Conservation (phyloP, 257 asterid species). For the Linderniella brevidens region DNA sequence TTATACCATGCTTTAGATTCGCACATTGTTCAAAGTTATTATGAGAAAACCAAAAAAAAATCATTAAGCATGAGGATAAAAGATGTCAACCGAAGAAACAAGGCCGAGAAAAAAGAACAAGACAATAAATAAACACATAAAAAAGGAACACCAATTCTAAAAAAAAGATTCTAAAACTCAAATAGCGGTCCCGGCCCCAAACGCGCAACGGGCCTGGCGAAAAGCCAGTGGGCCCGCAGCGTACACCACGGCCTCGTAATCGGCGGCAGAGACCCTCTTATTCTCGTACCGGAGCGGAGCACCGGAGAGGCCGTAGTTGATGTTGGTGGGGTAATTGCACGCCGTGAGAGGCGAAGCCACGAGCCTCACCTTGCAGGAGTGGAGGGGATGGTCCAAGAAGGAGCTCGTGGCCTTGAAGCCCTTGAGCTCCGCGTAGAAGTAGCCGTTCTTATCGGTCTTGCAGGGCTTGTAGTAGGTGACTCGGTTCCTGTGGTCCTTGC, state of each 20-base stretch:
- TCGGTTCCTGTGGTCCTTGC: slow-evolving; percentile 54
- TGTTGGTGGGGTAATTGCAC: slow-evolving; percentile 49
- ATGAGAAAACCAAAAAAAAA: too few species aligned
- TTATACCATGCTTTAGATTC: too few species aligned
- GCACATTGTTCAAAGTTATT: too few species aligned
- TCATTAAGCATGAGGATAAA: too few species aligned
- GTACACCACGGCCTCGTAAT: slow-evolving; percentile 55
- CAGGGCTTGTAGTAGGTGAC: slow-evolving; percentile 65
- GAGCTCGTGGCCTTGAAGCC: slow-evolving; percentile 56
- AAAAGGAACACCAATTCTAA: too few species aligned
- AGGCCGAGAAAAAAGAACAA: too few species aligned
- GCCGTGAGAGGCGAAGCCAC: slow-evolving; percentile 47
- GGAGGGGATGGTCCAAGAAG: slow-evolving; percentile 80
- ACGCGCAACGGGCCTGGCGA: slow-evolving; percentile 52
- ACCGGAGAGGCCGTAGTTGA: slow-evolving; percentile 64
- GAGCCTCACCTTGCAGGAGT: slow-evolving; percentile 56
- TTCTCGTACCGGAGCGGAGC: slow-evolving; percentile 51
- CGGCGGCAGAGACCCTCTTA: slow-evolving; percentile 27
- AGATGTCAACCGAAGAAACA: too few species aligned
- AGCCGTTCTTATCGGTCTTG: slow-evolving; percentile 40
- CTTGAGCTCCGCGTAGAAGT: slow-evolving; percentile 59
- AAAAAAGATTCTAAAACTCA: too few species aligned
- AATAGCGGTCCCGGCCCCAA: slow-evolving; percentile 11
- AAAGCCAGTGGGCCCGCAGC: slow-evolving; percentile 71
- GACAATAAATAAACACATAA: too few species aligned